A percentile compares a stretch with the other conserved stretches of the same genome.
phyloP scores from a whole-genome alignment of 208 protist genomes.

The Jaenimonas drosophilae region DNA sequence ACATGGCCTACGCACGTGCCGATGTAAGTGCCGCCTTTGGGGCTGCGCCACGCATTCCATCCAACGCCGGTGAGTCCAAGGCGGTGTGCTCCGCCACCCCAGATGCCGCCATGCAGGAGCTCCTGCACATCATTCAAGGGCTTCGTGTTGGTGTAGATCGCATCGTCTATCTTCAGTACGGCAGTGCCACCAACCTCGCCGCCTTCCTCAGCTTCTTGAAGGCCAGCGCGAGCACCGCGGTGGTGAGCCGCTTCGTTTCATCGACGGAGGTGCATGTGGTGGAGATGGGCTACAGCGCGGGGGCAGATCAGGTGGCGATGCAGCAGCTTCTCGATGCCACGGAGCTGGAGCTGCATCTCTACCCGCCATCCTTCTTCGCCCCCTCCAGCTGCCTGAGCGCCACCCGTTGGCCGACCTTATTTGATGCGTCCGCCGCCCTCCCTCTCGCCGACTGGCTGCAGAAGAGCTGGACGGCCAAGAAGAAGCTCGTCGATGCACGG shows the following conservation, averaged over 20 bases:
- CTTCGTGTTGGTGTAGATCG: slow-evolving; percentile 3
- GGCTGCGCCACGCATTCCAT: slow-evolving; percentile 6
- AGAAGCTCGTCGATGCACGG: slow-evolving; percentile 9
- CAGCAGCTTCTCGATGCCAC: slow-evolving; percentile 4
- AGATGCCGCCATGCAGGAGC: slow-evolving; percentile 5
- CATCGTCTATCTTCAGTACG: slow-evolving; percentile 13
- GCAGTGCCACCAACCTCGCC: slow-evolving; percentile 8
- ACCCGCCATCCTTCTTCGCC: slow-evolving; percentile 15
- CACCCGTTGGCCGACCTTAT: slow-evolving; percentile 12
- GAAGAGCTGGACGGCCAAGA: slow-evolving; percentile 15
- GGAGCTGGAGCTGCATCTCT: slow-evolving; percentile 4
- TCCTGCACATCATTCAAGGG: background rate
- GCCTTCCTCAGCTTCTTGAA: slow-evolving; percentile 3
- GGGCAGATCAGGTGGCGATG: slow-evolving; percentile 12
- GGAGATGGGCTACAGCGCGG: slow-evolving; percentile 20
- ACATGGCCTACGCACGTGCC: slow-evolving; percentile 20
- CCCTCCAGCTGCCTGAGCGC: slow-evolving; percentile 8
- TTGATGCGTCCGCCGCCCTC: slow-evolving; percentile 1
- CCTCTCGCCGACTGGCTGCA: slow-evolving; percentile 11
- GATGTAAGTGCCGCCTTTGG: slow-evolving; percentile 22
- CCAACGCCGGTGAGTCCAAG: background rate
- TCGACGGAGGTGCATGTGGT: slow-evolving; percentile 13
- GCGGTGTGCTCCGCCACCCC: background rate
- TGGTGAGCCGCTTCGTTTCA: slow-evolving; percentile 1
- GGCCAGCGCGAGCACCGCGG: background rate